These are phyloP conservation scores for Eutrema japonicum DNA, from an alignment of 345 rosid species.

Conservation along the genomic window DNA sequence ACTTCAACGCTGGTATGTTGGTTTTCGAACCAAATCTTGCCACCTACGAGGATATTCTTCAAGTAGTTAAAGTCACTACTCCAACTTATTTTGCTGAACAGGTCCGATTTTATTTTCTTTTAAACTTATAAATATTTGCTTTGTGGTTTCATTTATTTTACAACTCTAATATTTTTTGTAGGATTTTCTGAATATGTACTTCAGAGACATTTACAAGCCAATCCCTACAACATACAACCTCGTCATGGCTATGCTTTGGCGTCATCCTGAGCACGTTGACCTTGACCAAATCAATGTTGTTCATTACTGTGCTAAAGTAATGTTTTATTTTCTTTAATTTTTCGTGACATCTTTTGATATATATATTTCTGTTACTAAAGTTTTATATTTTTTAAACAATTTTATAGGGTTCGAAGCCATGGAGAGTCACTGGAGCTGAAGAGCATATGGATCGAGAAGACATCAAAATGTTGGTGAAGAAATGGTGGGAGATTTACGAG, in stretches of 20 bases:
- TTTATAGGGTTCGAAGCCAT: slow-evolving; percentile 66
- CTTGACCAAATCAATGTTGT: slow-evolving; percentile 56
- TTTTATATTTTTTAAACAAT: slow-evolving; percentile 3
- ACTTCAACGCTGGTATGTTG: slow-evolving; percentile 78
- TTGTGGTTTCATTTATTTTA: background rate
- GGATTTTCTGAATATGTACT: slow-evolving; percentile 68
- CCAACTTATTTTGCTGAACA: slow-evolving; percentile 75
- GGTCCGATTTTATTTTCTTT: slow-evolving; percentile 34
- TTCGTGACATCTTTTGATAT: too few relatives aligned
- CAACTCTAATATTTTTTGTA: slow-evolving; percentile 1
- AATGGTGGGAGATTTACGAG: slow-evolving; percentile 69
- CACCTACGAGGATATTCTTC: slow-evolving; percentile 52
- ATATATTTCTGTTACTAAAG: background rate
- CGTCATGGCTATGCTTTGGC: slow-evolving; percentile 70
- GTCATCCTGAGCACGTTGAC: slow-evolving; percentile 65
- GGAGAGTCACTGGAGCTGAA: slow-evolving; percentile 65
- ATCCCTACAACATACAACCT: slow-evolving; percentile 56
- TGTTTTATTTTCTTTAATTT: background rate
- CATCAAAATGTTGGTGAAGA: slow-evolving; percentile 57
- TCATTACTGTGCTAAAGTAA: slow-evolving; percentile 67
- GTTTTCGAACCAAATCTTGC: slow-evolving; percentile 56
- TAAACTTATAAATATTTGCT: background rate
- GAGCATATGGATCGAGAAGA: slow-evolving; percentile 66
- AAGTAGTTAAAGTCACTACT: slow-evolving; percentile 47
- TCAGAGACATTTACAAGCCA: slow-evolving; percentile 59